Conservation (phyloP, 805 yeast genomes). For the Lipomyces spencermartinsiae region DNA sequence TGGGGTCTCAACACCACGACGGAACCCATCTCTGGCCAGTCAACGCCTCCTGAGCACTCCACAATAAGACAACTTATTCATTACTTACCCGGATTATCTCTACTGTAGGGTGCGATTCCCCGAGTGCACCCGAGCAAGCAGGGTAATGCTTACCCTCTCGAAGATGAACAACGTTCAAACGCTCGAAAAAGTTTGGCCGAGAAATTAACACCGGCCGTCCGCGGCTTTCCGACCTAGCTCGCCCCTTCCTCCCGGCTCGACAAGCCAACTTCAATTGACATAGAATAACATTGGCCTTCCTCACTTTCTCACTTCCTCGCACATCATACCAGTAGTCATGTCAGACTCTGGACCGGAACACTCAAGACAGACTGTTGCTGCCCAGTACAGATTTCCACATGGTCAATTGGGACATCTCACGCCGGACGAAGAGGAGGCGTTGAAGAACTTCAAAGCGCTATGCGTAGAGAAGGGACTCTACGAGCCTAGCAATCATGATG, state of each 20-base stretch:
- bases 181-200: not conserved
- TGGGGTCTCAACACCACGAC: too few relatives aligned
- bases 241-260: not conserved
- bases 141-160: not conserved
- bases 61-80: too few relatives aligned
- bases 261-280: not conserved
- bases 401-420: slow-evolving; percentile 10
- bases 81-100: too few relatives aligned
- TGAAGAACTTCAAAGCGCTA: slow-evolving; percentile 2
- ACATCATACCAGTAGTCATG: slow-evolving; percentile 1
- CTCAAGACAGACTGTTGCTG: not conserved
- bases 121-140: not conserved
- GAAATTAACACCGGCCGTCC: not conserved
- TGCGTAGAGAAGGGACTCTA: slow-evolving; percentile 3
- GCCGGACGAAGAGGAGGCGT: slow-evolving; percentile 3
- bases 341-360: not conserved
- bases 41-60: too few relatives aligned
- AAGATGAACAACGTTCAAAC: too few relatives aligned
- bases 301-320: not conserved
- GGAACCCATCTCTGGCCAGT: too few relatives aligned
- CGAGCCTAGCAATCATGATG: not conserved
- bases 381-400: slow-evolving; percentile 1
- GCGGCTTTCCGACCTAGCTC: not conserved
- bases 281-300: not conserved
- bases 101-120: too few relatives aligned